Evolutionary conservation across 2,329 filamentous ascomycete species (phyloP).

Genomic region (Botrytis cinerea): DNA sequence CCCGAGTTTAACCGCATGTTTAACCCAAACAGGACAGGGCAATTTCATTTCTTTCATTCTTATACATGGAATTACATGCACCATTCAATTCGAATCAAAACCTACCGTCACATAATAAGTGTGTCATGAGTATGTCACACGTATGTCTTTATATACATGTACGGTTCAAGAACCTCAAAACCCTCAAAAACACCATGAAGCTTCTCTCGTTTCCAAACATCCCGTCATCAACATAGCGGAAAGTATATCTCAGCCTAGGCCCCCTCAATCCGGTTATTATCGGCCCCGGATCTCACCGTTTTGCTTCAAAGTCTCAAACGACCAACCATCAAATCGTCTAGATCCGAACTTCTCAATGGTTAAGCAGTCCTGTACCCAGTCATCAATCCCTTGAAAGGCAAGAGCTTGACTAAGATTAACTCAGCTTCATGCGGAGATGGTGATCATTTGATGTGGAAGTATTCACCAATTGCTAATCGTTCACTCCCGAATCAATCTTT

Average conservation of each 20-base stretch:
- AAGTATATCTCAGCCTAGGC: neutral
- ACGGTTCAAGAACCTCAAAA: too few relatives aligned
- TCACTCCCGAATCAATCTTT: neutral
- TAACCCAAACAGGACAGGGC: neutral
- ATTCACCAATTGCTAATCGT: conserved; percentile 16
- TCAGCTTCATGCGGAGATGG: neutral
- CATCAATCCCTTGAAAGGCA: conserved; percentile 12
- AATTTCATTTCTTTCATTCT: neutral
- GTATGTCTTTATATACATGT: neutral
- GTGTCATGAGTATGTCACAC: neutral
- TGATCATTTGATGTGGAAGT: conserved; percentile 19
- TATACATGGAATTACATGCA: neutral
- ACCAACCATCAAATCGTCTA: conserved; percentile 1
- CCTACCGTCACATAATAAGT: too few relatives aligned
- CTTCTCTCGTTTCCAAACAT: neutral
- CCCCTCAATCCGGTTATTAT: conserved; percentile 10
- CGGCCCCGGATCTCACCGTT: conserved; percentile 19
- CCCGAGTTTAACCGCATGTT: neutral
- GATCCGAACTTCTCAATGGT: neutral
- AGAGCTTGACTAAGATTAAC: conserved; percentile 21
- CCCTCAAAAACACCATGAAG: neutral
- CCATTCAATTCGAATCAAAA: neutral
- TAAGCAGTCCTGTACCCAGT: neutral
- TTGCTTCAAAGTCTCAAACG: neutral
- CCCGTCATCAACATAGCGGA: neutral